Conservation (phyloP, 768 basidiomycete species). For the Psilocybe cubensis region DNA sequence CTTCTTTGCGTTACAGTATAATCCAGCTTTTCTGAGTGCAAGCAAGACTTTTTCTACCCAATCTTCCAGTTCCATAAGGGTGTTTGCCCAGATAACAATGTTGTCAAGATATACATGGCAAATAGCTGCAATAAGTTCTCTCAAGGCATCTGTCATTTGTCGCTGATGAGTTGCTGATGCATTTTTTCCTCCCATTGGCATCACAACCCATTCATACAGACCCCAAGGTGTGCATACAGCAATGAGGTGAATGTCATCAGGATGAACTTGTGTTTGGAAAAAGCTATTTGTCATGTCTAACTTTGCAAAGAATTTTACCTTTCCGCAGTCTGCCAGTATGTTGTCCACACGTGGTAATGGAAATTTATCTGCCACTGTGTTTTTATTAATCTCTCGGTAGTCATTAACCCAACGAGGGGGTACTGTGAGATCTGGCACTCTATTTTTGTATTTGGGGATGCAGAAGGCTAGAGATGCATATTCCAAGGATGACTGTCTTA, state of each 20-base stretch:
- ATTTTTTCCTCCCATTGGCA: neutral
- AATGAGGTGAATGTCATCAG: neutral
- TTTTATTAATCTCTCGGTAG: neutral
- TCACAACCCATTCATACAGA: neutral
- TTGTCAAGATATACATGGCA: neutral
- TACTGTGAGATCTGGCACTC: neutral
- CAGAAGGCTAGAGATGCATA: neutral
- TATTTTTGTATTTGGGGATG: neutral
- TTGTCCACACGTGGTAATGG: neutral
- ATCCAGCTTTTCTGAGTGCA: slow-evolving; percentile 4
- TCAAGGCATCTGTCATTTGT: neutral
- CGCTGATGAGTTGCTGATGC: neutral
- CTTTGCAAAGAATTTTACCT: neutral
- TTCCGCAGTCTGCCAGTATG: neutral
- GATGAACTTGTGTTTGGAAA: neutral
- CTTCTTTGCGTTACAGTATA: slow-evolving; percentile 17
- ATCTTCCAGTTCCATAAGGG: neutral
- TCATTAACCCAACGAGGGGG: neutral
- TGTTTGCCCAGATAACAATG: neutral
- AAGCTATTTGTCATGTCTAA: neutral
- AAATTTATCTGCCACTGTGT: neutral
- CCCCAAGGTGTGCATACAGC: neutral
- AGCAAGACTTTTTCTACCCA: slow-evolving; percentile 13
- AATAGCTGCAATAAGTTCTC: neutral
- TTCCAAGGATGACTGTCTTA: neutral